Evolutionary conservation across 108 stramenopile species (phyloP), one percentile per base, ranked within the genome.

Genomic region (Mediolabrus comicus): DNA sequence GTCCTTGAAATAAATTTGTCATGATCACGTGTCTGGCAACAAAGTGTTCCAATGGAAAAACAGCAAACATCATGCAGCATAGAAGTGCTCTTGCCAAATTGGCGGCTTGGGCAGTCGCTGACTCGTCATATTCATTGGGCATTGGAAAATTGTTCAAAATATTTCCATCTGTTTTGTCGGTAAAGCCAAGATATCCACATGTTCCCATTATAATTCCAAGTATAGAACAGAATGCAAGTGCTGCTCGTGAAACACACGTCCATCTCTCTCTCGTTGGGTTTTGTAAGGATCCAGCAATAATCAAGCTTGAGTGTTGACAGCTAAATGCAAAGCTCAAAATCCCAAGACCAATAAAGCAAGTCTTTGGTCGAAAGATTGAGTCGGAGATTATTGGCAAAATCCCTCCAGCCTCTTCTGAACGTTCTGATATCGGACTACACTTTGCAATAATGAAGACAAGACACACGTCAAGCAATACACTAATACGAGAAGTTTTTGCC

Each of bases 271-370:
- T 65, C 10, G 94, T 89, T 11, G 94, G 90, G 28, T 80, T 67
- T 31, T 87, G 65, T 52, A 95, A 68, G 10, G 86, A 87, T 41
- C 90, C 91, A 9, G 94, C 91, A 81, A 95, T 90, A 30, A 95
- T 91, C 68, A 92, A 92, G 16, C 88, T 79, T 3, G 89, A 90
- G 65, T 89, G 86, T 41, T 90, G 89, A 77, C 94, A 95, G 0
- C 88, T 88, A 79, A 90, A 95, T 10, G 94, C 94, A 83, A 95
- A 95, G 17, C 72, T 73, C 29, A 94, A 64, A 1, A 94, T 90
- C 0, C 92, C 92, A 33, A 94, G 49, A 2, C 92, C 92, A 17
- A 89, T 86, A 71, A 94, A 94, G 5, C 82, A 57, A 1, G 92
- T 91, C 8, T 80, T 71, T 12, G 69, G 62, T 38, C 74, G 62